phyloP scores from a whole-genome alignment of 2,329 filamentous ascomycete genomes.

The Apiospora malaysiana region DNA sequence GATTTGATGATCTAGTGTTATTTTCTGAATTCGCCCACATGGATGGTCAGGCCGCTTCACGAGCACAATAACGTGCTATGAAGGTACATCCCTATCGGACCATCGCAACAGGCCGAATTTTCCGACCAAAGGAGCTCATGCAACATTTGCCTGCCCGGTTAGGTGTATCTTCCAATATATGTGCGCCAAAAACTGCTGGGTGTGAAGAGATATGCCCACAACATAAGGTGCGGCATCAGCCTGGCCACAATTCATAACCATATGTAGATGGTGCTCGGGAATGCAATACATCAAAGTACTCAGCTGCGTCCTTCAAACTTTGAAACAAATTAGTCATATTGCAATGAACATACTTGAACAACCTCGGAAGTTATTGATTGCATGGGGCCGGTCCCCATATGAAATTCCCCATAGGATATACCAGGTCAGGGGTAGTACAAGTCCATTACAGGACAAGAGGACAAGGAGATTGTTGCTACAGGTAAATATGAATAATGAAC shows the following conservation, averaged over 20 bases:
- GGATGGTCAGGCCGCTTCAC: background rate
- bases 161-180: no score
- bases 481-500: background rate
- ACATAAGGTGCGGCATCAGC: no score
- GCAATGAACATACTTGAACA: background rate
- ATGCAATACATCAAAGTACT: background rate
- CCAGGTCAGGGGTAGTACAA: background rate
- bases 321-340: background rate
- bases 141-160: background rate
- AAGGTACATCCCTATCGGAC: background rate
- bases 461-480: background rate
- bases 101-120: background rate
- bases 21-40: constrained; percentile 11
- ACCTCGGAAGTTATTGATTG: background rate
- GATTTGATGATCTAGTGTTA: constrained; percentile 13
- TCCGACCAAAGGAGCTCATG: background rate
- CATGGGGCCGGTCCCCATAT: background rate
- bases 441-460: background rate
- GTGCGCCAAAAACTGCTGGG: no score
- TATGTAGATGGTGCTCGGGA: background rate
- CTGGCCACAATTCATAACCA: no score
- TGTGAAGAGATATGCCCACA: no score
- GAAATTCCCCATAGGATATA: background rate
- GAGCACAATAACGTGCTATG: background rate
- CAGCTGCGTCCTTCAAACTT: background rate